Conservation (phyloP, 2,329 filamentous ascomycete species). For the Xylaria sp. region DNA sequence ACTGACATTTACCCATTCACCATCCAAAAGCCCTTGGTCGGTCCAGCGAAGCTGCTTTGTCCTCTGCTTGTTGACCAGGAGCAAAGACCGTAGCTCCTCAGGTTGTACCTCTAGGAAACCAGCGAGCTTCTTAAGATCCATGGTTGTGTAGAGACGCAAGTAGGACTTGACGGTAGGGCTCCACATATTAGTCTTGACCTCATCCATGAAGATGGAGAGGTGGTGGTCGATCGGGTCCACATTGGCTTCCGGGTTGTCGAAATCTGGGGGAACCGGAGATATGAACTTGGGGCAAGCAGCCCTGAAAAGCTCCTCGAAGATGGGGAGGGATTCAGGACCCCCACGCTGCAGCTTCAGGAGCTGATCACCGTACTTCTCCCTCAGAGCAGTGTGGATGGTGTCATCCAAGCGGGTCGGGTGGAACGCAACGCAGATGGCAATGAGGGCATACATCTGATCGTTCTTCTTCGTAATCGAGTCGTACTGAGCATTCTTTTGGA, state of each 20-base stretch:
- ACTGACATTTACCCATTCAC: conserved; percentile 90
- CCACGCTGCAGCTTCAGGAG: conserved; percentile 96
- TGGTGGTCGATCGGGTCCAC: conserved; percentile 98
- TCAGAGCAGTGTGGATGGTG: conserved; percentile 96
- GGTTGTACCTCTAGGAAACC: conserved; percentile 96
- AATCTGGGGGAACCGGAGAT: conserved; percentile 94
- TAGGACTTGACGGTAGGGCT: conserved; percentile 98
- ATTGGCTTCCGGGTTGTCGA: conserved; percentile 96
- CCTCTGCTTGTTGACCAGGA: conserved; percentile 98
- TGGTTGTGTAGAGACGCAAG: conserved; percentile 98
- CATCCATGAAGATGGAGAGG: conserved; percentile 97
- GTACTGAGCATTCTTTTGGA: conserved; percentile 99
- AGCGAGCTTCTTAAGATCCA: conserved; percentile 98
- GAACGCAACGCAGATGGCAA: conserved; percentile 98
- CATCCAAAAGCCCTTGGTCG: conserved; percentile 89
- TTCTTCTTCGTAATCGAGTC: conserved; percentile 99
- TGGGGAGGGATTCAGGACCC: conserved; percentile 91
- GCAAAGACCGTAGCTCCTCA: conserved; percentile 93
- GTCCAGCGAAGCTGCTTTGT: conserved; percentile 96
- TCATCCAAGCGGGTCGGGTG: conserved; percentile 97
- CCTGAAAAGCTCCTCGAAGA: conserved; percentile 99
- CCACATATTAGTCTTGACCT: conserved; percentile 99
- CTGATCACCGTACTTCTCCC: conserved; percentile 99
- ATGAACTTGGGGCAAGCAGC: conserved; percentile 99
- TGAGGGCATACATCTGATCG: conserved; percentile 99